These are phyloP conservation scores for Calonectria ilicicola DNA, from an alignment of 2,329 filamentous ascomycete species.

Conservation along the genomic window DNA sequence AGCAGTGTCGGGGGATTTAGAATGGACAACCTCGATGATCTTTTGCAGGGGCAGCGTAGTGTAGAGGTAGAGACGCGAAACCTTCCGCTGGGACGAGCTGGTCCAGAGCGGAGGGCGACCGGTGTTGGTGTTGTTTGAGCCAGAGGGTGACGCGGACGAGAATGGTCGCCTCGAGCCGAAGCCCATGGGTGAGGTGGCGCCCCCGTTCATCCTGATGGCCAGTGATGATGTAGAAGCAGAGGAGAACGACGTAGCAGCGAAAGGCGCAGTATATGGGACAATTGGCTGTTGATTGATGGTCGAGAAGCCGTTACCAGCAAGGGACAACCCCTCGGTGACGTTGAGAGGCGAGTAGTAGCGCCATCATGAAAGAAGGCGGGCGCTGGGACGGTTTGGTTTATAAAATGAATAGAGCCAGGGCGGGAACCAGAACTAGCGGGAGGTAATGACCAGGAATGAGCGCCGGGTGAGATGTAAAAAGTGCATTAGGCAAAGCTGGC, in stretches of 20 bases:
- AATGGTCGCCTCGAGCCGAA: slow-evolving; percentile 15
- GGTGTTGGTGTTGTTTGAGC: slow-evolving; percentile 46
- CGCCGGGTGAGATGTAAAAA: not conserved
- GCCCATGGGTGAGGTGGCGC: slow-evolving; percentile 18
- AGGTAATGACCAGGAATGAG: not conserved
- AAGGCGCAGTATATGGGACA: not conserved
- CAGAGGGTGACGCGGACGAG: slow-evolving; percentile 44
- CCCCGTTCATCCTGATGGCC: slow-evolving; percentile 16
- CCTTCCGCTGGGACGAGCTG: slow-evolving; percentile 62
- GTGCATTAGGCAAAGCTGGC: slow-evolving; percentile 17
- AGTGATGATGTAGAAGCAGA: not conserved
- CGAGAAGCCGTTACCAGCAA: slow-evolving; percentile 9
- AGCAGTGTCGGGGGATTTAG: slow-evolving; percentile 53
- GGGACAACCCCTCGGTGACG: slow-evolving; percentile 12
- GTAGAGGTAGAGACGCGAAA: slow-evolving; percentile 68
- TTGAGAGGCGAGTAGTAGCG: not conserved
- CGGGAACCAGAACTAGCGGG: not conserved
- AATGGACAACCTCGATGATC: slow-evolving; percentile 62
- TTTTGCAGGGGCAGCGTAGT: slow-evolving; percentile 64
- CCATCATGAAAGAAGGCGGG: slow-evolving; percentile 22
- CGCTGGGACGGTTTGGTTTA: slow-evolving; percentile 9
- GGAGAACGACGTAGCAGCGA: not conserved
- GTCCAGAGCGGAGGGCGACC: slow-evolving; percentile 71
- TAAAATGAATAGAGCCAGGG: not conserved
- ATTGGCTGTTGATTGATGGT: not conserved